A percentile compares a stretch with the other conserved stretches of the same genome.
These are phyloP conservation scores for Bertia moriformis DNA, from an alignment of 2,329 filamentous ascomycete genomes.

Conservation along the genomic window DNA sequence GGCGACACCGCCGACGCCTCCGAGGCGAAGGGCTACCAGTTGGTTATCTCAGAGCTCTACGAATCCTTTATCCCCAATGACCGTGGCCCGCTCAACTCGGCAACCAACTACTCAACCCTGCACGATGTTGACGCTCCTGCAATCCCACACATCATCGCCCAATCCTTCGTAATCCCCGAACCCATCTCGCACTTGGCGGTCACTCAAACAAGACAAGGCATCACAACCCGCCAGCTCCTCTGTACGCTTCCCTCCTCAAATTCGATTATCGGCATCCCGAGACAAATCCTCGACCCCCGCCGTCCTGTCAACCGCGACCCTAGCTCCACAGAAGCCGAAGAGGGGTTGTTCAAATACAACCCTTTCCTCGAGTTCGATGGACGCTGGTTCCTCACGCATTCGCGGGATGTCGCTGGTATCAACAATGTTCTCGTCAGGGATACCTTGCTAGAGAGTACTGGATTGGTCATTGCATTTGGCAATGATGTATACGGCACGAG, in stretches of 20 bases:
- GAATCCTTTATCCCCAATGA: constrained; percentile 55
- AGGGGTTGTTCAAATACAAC: constrained; percentile 48
- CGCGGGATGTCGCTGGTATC: constrained; percentile 50
- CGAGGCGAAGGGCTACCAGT: constrained; percentile 46
- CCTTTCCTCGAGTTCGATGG: constrained; percentile 54
- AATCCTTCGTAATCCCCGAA: constrained; percentile 52
- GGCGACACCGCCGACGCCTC: constrained; percentile 17
- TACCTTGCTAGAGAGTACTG: constrained; percentile 56
- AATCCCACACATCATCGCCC: constrained; percentile 48
- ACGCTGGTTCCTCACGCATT: constrained; percentile 51
- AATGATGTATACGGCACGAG: constrained; percentile 56
- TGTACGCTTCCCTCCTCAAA: constrained; percentile 42
- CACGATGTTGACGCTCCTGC: constrained; percentile 24
- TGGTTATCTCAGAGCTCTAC: constrained; percentile 55
- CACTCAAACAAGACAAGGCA: constrained; percentile 59
- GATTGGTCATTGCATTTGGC: constrained; percentile 56
- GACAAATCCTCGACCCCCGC: constrained; percentile 48
- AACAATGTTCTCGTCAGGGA: constrained; percentile 45
- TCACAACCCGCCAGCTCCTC: constrained; percentile 53
- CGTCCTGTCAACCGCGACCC: constrained; percentile 53
- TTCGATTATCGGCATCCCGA: constrained; percentile 52
- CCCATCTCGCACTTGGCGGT: constrained; percentile 53
- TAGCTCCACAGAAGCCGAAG: constrained; percentile 43
- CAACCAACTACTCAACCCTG: constrained; percentile 45
- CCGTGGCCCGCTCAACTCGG: constrained; percentile 40